A percentile compares a stretch with the other conserved stretches of the same genome.
Conservation (phyloP, 2,329 filamentous ascomycete genomes). For the Tolypocladium cylindrosporum region DNA sequence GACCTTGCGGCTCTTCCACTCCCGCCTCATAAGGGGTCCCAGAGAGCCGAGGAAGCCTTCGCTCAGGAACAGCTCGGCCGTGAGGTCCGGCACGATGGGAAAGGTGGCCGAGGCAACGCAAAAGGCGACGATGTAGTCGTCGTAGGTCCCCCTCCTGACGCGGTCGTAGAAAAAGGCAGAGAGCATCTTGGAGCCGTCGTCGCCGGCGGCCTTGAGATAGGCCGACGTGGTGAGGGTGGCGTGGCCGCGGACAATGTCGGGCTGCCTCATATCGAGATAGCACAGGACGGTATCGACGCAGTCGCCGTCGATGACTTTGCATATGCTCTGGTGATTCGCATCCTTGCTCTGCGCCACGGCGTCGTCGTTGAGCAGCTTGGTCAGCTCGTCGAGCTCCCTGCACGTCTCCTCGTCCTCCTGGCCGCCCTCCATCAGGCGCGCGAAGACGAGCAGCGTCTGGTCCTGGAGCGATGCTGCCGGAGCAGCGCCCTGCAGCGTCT, state of each 20-base stretch:
- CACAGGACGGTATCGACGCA: conserved; percentile 78
- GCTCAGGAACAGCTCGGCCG: conserved; percentile 71
- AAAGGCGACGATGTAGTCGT: conserved; percentile 85
- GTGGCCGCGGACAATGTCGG: conserved; percentile 64
- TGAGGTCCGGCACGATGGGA: conserved; percentile 69
- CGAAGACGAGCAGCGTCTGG: conserved; percentile 68
- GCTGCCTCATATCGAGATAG: conserved; percentile 75
- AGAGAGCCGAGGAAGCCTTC: conserved; percentile 77
- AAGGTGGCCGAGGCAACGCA: conserved; percentile 87
- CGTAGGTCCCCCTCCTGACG: conserved; percentile 65
- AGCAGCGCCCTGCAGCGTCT: conserved; percentile 18
- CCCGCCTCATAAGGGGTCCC: conserved; percentile 65
- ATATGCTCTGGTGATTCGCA: conserved; percentile 36
- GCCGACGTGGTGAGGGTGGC: conserved; percentile 75
- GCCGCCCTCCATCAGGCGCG: conserved; percentile 82
- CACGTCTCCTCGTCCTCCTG: conserved; percentile 69
- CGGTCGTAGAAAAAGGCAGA: conserved; percentile 64
- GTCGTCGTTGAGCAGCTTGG: conserved; percentile 49
- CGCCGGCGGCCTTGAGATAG: conserved; percentile 67
- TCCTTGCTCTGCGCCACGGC: conserved; percentile 31
- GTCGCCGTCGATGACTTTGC: conserved; percentile 58
- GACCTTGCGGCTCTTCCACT: conserved; percentile 75
- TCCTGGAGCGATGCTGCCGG: conserved; percentile 39
- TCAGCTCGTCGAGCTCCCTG: conserved; percentile 46
- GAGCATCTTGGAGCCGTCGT: conserved; percentile 60